Conservation (phyloP, 2,329 filamentous ascomycete species). For the Helotiales sp. region DNA sequence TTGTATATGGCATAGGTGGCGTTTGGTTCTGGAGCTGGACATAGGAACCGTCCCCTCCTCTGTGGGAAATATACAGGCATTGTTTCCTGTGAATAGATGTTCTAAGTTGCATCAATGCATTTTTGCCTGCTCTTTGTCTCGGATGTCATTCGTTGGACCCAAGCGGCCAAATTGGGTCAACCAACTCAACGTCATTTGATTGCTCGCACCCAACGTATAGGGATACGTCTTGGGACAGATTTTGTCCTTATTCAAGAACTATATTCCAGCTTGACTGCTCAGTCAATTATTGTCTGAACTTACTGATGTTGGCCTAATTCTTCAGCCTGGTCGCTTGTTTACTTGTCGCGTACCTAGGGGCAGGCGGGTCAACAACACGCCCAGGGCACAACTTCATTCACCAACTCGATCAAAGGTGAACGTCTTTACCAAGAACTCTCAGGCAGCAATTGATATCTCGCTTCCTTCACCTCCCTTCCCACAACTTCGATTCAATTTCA, state of each 20-base stretch:
- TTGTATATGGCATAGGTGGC: slow-evolving; percentile 7
- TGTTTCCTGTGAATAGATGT: neutral
- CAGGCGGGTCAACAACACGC: neutral
- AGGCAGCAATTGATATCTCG: neutral
- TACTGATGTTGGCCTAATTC: neutral
- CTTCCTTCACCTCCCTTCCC: neutral
- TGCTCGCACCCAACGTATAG: neutral
- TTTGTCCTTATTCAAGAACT: neutral
- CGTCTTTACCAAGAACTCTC: neutral
- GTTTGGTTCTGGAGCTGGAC: neutral
- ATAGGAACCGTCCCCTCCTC: neutral
- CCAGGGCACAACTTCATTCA: neutral
- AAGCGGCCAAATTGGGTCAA: neutral
- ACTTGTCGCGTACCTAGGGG: neutral
- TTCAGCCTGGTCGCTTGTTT: neutral
- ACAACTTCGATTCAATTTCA: neutral
- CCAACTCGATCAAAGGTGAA: neutral
- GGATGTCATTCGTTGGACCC: neutral
- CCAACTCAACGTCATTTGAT: neutral
- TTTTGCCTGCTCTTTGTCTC: neutral
- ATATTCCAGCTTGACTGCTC: neutral
- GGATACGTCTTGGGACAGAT: neutral
- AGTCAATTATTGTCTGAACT: neutral
- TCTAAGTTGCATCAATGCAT: neutral
- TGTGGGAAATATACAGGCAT: neutral